Base-by-base conservation (phyloP, 2,329 filamentous ascomycete genomes). In the Cladosporium sp. region DNA sequence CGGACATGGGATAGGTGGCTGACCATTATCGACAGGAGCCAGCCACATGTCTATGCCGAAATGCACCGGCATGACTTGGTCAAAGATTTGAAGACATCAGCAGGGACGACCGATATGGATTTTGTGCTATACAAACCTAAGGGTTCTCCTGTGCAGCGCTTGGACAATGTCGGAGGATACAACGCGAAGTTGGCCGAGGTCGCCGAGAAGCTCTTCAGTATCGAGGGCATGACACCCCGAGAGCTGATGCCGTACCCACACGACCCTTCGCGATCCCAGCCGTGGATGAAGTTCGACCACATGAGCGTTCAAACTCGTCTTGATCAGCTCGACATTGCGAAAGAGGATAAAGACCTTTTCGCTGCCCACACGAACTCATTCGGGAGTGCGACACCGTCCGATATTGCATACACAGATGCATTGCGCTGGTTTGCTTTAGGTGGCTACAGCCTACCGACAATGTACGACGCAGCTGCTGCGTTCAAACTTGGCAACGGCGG, bases 171-270 rank as follows among this genome's bases (percentile, higher is more conserved):
- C 33, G 10, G 31, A 46, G 32, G 18, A 32, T 16, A 46, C 1
- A 32, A 31, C 22, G 10, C 38, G 8, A 28, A 2, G 6, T 28
- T 19, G 13, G 33, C 34, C 11, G 45, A 45, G 22, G 34, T 38
- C 16, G 44, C 40, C 6, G 34, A 53, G 41, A 46, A 58, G 13
- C 67, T 71, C 50, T 69, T 70, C 49, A 55, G 57, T 1, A 54
- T 70, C 10, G 67, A 68, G 43, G 67, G 65, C 2, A 6, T 60
- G 2, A 54, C 57, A 7, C 66, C 66, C 35, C 56, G 63, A 3
- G 54, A 63, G 0, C 41, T 71, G 1, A 70, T 71, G 67, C 69
- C 69, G 0, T 72, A 62, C 40, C 69, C 70, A 0, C 65, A 69
- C 43, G 66, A 70, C 10, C 61, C 66, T 1, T 55, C 59, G 64